Evolutionary conservation across 2,329 filamentous ascomycete species (phyloP), one percentile per base, ranked within the genome.

Genomic region (Aspergillus novofumigatus): DNA sequence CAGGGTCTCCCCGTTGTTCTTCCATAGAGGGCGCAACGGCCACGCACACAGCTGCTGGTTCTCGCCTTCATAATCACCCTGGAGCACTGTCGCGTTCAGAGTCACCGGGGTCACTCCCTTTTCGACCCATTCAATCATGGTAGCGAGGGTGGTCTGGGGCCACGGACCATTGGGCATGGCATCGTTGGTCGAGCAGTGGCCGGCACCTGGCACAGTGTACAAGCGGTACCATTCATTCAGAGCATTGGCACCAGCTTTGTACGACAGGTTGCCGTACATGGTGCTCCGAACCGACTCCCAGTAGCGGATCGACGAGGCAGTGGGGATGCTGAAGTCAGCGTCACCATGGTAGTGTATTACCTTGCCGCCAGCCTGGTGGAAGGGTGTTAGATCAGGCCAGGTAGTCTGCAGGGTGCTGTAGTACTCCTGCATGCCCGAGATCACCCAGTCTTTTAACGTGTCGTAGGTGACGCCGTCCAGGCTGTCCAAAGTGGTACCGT

Each of bases 281-380:
- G 76, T 71, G 3, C 59, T 63, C 38, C 78, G 77, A 17, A 84
- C 81, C 0, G 80, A 80, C 53, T 84, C 72, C 65, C 75, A 78
- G 69, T 83, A 85, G 59, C 76, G 79, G 0, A 82, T 77, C 0
- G 80, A 83, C 0, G 80, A 82, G 3, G 75, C 80, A 0, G 82
- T 69, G 1, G 81, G 81, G 51, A 85, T 75, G 3, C 73, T 77
- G 38, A 72, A 64, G 65, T 85, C 83, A 0, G 77, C 77, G 66
- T 84, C 81, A 53, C 81, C 81, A 67, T 85, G 82, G 68, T 77
- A 81, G 63, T 83, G 81, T 10, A 85, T 67, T 2, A 85, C 66
- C 67, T 84, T 85, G 51, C 80, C 81, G 21, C 81, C 81, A 0
- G 72, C 32, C 2, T 17, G 14, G 14, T 38, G 32, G 32, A 38